These are phyloP conservation scores for Pseudoneurospora amorphoporcata DNA, from an alignment of 495 filamentous ascomycete genomes.

Conservation along the genomic window DNA sequence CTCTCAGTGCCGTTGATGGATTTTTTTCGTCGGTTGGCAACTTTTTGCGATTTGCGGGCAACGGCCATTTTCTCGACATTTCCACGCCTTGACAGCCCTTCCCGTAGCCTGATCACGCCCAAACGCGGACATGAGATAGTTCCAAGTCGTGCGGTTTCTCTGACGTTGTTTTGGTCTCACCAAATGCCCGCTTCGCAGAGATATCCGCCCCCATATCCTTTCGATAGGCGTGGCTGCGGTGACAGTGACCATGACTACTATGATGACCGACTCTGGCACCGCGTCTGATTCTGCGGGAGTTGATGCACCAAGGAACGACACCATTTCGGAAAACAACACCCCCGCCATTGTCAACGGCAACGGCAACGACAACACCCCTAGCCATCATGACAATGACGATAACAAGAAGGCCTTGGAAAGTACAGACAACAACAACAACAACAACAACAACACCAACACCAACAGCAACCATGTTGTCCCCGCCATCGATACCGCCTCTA, in stretches of 20 bases:
- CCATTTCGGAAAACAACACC: conserved; percentile 7
- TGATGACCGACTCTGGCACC: conserved; percentile 6
- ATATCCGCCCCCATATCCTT: conserved; percentile 42
- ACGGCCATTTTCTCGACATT: conserved; percentile 25
- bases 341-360: neutral
- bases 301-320: conserved; percentile 7
- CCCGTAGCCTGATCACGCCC: conserved; percentile 44
- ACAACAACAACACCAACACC: neutral
- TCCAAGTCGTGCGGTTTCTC: conserved; percentile 43
- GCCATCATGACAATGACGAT: neutral
- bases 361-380: neutral
- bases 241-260: conserved; percentile 5
- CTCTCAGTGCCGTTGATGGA: conserved; percentile 5
- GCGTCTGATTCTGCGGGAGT: neutral
- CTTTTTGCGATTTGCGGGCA: conserved; percentile 36
- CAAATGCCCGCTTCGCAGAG: conserved; percentile 56
- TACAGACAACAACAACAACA: neutral
- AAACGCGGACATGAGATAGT: conserved; percentile 48
- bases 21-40: conserved; percentile 29
- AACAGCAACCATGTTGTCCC: neutral
- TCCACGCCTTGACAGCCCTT: conserved; percentile 28
- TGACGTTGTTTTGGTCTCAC: conserved; percentile 52
- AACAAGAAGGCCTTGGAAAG: neutral
- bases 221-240: conserved; percentile 1
- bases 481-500: neutral